A percentile compares a stretch with the other conserved stretches of the same genome.
These are phyloP conservation scores for Phaeoacremonium minimum DNA, from an alignment of 2,329 filamentous ascomycete genomes.

Conservation along the genomic window DNA sequence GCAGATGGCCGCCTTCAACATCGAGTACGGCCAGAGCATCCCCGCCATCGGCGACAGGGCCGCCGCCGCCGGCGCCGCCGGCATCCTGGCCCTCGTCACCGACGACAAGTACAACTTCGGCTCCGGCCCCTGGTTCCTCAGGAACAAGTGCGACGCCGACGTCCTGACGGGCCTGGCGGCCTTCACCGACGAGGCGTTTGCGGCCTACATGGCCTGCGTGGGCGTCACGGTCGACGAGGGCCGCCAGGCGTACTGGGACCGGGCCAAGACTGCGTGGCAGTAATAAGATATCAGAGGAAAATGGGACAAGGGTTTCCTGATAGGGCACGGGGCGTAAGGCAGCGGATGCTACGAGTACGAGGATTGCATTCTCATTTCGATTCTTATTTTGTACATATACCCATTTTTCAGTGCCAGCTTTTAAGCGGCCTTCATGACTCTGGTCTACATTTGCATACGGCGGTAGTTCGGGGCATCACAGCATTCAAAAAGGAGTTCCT, in stretches of 20 bases:
- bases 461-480: too few species aligned
- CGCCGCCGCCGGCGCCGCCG: conserved; percentile 22
- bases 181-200: conserved; percentile 35
- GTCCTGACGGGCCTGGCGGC: conserved; percentile 27
- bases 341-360: too few species aligned
- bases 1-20: conserved; percentile 34
- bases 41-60: conserved; percentile 25
- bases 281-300: too few species aligned
- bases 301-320: too few species aligned
- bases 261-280: too few species aligned
- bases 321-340: too few species aligned
- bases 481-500: too few species aligned
- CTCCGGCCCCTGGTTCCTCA: conserved; percentile 46
- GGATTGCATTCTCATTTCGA: too few species aligned
- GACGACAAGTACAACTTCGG: conserved; percentile 50
- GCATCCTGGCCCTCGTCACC: conserved; percentile 38
- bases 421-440: too few species aligned
- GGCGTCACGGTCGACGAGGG: conserved; percentile 24
- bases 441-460: too few species aligned
- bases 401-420: too few species aligned
- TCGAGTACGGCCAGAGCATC: conserved; percentile 41
- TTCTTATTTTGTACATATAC: too few species aligned
- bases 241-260: conserved; percentile 33
- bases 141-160: conserved; percentile 34
- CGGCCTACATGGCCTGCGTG: conserved; percentile 44